These are phyloP conservation scores for Thalassiosira tumida DNA, from an alignment of 352 stramenopile genomes.

Conservation along the genomic window DNA sequence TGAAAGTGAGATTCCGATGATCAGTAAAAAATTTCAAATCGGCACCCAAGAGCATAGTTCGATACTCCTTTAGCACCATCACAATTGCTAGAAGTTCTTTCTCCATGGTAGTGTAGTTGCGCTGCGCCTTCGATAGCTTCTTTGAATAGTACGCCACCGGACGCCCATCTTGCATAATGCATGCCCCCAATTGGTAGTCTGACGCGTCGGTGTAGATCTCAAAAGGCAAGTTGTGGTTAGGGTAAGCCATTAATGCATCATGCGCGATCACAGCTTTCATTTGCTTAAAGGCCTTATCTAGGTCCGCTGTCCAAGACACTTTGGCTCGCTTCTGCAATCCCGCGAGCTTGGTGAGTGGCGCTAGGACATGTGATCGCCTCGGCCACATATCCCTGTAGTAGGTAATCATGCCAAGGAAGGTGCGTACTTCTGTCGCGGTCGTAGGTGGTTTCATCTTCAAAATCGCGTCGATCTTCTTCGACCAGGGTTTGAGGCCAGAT, in stretches of 20 bases:
- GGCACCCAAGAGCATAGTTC: slow-evolving; percentile 58
- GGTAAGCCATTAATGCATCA: slow-evolving; percentile 68
- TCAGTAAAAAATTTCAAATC: slow-evolving; percentile 50
- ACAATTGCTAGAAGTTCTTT: slow-evolving; percentile 79
- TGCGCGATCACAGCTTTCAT: not conserved
- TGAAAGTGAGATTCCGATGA: slow-evolving; percentile 64
- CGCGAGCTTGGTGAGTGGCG: not conserved
- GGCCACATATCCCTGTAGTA: slow-evolving; percentile 80
- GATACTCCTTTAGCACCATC: slow-evolving; percentile 42
- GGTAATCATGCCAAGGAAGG: slow-evolving; percentile 74
- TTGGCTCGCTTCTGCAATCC: not conserved
- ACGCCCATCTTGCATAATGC: slow-evolving; percentile 66
- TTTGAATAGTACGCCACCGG: slow-evolving; percentile 74
- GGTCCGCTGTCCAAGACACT: not conserved
- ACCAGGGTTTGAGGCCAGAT: slow-evolving; percentile 69
- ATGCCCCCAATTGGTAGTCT: slow-evolving; percentile 70
- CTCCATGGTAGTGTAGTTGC: slow-evolving; percentile 78
- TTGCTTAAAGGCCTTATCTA: not conserved
- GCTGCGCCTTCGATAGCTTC: slow-evolving; percentile 70
- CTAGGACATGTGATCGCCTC: not conserved
- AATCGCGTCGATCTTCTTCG: slow-evolving; percentile 80
- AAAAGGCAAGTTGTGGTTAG: slow-evolving; percentile 79
- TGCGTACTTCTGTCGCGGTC: slow-evolving; percentile 57
- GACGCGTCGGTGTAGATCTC: slow-evolving; percentile 79
- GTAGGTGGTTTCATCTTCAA: slow-evolving; percentile 54